Base-by-base conservation (phyloP, 345 rosid species). In the Anacardium occidentale region DNA sequence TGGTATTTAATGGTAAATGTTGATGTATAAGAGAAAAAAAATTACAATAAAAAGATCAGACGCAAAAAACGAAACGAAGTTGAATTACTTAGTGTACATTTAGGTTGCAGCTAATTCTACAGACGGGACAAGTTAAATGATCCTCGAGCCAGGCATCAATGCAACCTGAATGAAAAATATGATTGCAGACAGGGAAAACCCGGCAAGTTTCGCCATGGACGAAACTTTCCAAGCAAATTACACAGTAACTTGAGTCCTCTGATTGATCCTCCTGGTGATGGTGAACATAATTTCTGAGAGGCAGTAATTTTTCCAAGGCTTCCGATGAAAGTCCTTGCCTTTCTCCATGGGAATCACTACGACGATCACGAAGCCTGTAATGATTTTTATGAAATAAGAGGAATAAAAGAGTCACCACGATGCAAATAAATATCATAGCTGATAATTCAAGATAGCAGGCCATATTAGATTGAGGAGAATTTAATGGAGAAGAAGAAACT, bases 211-310 rank as follows among this genome's bases (percentile, higher is more conserved):
- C 51, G 6, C 55, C 73, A n/a, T 61, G 29, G 0, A 5, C 17
- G 66, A 51, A 75, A 68, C 62, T 55, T 2, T 68, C 73, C 69
- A 75, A n/a, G 63, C 78, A 75, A 20, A 61, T 75, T 5, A 51
- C 68, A 20, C 78, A 68, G 10, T 70, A 60, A 25, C 34, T 21
- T 3, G 26, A 59, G n/a, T 45, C 60, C 10, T 52, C 7, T 37
- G 44, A 9, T 12, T 18, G 10, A 7, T 58, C 44, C 13, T n/a
- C n/a, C n/a, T n/a, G n/a, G n/a, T 20, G 40, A 3, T 6, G 9
- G 9, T 37, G 24, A 12, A 21, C 29, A 4, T 26, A 70, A n/a
- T 18, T 21, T 7, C 20, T 11, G 4, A 22, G 13, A 7, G 74
- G 66, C n/a, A 60, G 37, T 40, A 70, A n/a, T 48, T 70, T 11